Conservation (phyloP, 352 stramenopile genomes). For the Blastocystis sp. region DNA sequence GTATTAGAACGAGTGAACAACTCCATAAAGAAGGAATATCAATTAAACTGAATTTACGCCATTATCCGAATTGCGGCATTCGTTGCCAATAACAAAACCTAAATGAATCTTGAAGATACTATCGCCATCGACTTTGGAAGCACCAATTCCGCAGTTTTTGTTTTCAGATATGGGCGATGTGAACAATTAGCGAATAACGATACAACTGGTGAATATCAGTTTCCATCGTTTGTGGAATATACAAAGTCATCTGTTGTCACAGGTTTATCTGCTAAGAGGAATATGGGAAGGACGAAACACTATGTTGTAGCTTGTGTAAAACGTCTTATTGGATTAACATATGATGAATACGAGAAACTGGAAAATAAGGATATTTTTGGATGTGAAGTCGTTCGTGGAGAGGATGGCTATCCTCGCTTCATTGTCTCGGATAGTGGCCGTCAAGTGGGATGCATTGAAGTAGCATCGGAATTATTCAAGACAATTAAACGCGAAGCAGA, state of each 20-base stretch:
- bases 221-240: conserved; percentile 39
- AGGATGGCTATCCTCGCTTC: conserved; percentile 47
- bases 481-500: background rate
- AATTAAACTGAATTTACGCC: too few relatives aligned
- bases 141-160: conserved; percentile 14
- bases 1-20: too few relatives aligned
- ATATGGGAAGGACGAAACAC: background rate
- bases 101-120: background rate
- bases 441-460: background rate
- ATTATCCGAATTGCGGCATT: too few relatives aligned
- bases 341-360: background rate
- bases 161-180: background rate
- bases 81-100: too few relatives aligned
- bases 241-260: background rate
- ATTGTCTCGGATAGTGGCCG: background rate
- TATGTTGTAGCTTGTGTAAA: conserved; percentile 51
- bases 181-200: background rate
- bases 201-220: background rate
- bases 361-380: conserved; percentile 28
- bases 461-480: conserved; percentile 17
- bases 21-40: too few relatives aligned
- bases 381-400: conserved; percentile 24
- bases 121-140: conserved; percentile 43
- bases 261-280: background rate
- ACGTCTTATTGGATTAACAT: background rate